Conservation (phyloP, 768 basidiomycete genomes). For the Boletus huronensis region DNA sequence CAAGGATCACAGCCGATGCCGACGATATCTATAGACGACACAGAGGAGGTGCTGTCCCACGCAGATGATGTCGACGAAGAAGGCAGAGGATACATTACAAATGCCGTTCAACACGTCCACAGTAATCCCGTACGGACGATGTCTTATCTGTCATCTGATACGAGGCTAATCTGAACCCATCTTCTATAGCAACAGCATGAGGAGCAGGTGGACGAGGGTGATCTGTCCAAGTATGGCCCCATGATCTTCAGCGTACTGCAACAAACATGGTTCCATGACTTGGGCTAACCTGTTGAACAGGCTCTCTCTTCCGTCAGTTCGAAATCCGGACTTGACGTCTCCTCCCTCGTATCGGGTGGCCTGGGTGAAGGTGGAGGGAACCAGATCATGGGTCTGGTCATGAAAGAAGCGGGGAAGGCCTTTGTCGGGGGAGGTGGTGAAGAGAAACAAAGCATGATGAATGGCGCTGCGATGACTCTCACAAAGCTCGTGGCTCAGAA, state of each 20-base stretch:
- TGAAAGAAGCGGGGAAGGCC: slow-evolving; percentile 75
- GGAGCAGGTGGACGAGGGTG: slow-evolving; percentile 8
- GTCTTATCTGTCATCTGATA: background rate
- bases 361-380: slow-evolving; percentile 47
- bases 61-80: slow-evolving; percentile 34
- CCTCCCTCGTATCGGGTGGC: slow-evolving; percentile 28
- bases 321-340: slow-evolving; percentile 32
- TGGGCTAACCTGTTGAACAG: slow-evolving; percentile 13
- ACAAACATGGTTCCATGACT: background rate
- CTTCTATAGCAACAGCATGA: slow-evolving; percentile 13
- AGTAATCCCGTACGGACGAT: slow-evolving; percentile 15
- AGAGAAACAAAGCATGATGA: slow-evolving; percentile 77
- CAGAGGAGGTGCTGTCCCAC: slow-evolving; percentile 55
- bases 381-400: slow-evolving; percentile 79
- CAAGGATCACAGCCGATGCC: slow-evolving; percentile 8
- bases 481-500: slow-evolving; percentile 81
- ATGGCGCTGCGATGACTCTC: slow-evolving; percentile 79
- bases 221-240: slow-evolving; percentile 19
- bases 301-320: slow-evolving; percentile 14
- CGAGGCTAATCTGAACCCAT: background rate
- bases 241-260: slow-evolving; percentile 17
- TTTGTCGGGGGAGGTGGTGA: slow-evolving; percentile 63
- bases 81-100: slow-evolving; percentile 4
- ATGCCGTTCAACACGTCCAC: slow-evolving; percentile 23
- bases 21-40: slow-evolving; percentile 46